Base-by-base conservation (phyloP, 2,329 filamentous ascomycete genomes). In the Epichloe hybrida region DNA sequence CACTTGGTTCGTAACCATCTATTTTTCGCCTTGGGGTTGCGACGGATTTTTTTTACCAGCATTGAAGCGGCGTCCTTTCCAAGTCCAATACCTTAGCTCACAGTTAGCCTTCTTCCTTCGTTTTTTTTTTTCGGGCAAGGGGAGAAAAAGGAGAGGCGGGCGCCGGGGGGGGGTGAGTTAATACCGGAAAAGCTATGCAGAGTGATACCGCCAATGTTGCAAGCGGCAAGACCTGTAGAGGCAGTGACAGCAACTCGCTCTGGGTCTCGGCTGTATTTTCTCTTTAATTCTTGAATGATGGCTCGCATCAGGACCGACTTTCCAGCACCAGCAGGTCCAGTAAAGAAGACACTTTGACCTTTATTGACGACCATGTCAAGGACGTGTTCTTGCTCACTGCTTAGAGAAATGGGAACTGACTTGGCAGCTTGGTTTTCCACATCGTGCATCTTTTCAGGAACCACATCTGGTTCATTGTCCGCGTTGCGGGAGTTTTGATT, bases 241-340 rank as follows among this genome's bases (percentile, higher is more conserved):
- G 93, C 93, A 1, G 93, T 97, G 27, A 98, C 86, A 5, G 91
- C 91, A 42, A 98, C 78, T 51, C 87, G 79, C 63, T 96, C 93
- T 0, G 84, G 81, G 56, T 95, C 88, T 47, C 78, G 76, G 3
- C 69, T 71, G 65, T 84, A 85, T 62, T 94, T 96, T 55, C 79
- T 80, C 53, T 85, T 86, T 48, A 98, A 64, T 4, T 86, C 81
- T 5, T 78, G 71, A 58, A 98, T 97, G 54, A 97, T 95, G 56
- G 94, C 83, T 56, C 90, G 80, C 77, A 98, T 88, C 52, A 98
- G 70, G 4, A 98, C 91, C 1, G 93, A 98, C 72, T 98, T 98
- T 66, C 93, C 93, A 4, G 93, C 96, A 74, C 85, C 89, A 52
- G 93, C 93, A 53, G 93, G 95, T 59, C 93, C 93, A 1, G 93